Evolutionary conservation across 2,329 filamentous ascomycete genomes (phyloP), one percentile per base, ranked within the genome.

Genomic region (Aspergillus ustus): DNA sequence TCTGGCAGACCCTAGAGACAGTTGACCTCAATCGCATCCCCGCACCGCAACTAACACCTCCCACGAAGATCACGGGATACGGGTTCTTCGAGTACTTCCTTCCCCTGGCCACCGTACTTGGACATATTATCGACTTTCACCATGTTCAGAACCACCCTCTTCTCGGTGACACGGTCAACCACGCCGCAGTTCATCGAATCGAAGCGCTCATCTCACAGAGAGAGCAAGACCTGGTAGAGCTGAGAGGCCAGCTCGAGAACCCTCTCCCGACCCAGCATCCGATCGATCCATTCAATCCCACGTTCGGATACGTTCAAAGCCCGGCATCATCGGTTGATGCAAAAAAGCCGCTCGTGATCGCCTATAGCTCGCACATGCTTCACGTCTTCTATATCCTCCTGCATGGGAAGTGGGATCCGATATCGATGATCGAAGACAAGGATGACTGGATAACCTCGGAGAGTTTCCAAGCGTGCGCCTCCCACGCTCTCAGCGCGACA

Each of bases 391-490:
- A 60, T 17, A 60, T 60, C 25, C 52, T 60, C 7, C 46, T 60
- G 1, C 58, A 60, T 7, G 58, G 58, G 0, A 60, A 60, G 37
- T 60, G 58, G 58, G 58, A 60, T 13, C 58, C 58, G 1, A 60
- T 60, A 2, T 56, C 58, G 20, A 60, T 60, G 58, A 60, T 60
- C n/a, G 58, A 60, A 15, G 58, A 60, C n/a, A 54, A 60, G n/a
- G 58, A 60, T 15, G 58, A 60, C 17, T 60, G 58, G 58, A 60
- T 60, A 22, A 60, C 52, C 19, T 60, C 58, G 45, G 58, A 60
- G n/a, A 60, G 58, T 9, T 60, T 60, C 19, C 52, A 60, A 28
- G 50, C 52, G 1, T 60, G 58, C 25, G 58, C 58, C n/a, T 60
- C 58, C 4, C 58, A 60, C 13, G 58, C 58, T 2, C 58, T 60